Conservation (phyloP, 768 basidiomycete genomes). For the Mycena sanguinolenta region DNA sequence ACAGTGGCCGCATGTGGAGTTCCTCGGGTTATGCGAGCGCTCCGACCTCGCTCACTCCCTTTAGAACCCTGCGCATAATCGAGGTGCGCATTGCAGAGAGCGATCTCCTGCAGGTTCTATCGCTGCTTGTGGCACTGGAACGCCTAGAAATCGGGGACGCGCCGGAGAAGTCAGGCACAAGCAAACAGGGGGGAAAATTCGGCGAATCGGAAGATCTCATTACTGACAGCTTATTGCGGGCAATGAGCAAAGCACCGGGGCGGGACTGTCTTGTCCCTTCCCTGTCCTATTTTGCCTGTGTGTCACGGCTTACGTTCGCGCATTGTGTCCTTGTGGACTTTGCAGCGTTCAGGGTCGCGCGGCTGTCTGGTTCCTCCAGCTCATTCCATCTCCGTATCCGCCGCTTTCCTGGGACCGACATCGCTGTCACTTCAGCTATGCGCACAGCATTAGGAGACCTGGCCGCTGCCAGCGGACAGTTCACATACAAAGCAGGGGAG, state of each 20-base stretch:
- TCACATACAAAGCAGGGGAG: neutral
- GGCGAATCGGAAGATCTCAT: neutral
- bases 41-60: conserved; percentile 6
- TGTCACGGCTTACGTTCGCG: conserved; percentile 3
- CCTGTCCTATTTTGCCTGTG: conserved; percentile 9
- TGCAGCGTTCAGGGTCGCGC: neutral
- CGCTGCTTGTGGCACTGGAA: conserved; percentile 19
- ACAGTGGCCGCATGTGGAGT: conserved; percentile 23
- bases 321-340: conserved; percentile 1
- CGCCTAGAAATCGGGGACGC: conserved; percentile 14
- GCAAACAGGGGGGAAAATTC: neutral
- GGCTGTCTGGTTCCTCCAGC: neutral
- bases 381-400: conserved; percentile 1
- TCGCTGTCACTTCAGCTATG: neutral
- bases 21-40: conserved; percentile 11
- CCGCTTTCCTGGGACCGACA: neutral
- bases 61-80: conserved; percentile 4
- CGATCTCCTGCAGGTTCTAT: conserved; percentile 4
- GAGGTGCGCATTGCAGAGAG: conserved; percentile 10
- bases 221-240: conserved; percentile 8
- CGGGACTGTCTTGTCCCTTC: neutral
- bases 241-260: neutral
- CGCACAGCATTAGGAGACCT: neutral
- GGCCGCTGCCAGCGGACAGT: neutral
- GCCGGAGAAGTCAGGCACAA: neutral